Evolutionary conservation across 2,329 filamentous ascomycete genomes (phyloP).

Genomic region (Pestalotiopsis sp.): DNA sequence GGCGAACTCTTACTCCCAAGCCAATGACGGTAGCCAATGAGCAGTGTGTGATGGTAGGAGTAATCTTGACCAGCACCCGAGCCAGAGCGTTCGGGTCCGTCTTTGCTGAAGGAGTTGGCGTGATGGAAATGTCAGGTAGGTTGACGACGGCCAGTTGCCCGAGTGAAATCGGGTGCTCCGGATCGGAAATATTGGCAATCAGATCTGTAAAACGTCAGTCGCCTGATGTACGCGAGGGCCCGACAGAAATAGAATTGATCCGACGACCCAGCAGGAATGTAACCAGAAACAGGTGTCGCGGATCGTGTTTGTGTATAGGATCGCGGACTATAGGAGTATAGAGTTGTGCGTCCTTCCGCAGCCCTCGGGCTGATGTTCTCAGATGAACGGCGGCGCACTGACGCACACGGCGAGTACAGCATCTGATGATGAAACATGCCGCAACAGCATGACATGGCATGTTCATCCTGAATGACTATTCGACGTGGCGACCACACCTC

Average conservation of each 20-base stretch:
- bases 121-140: slow-evolving; percentile 87
- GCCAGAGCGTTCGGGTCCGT: slow-evolving; percentile 58
- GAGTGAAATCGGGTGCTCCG: slow-evolving; percentile 91
- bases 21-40: slow-evolving; percentile 96
- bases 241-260: slow-evolving; percentile 12
- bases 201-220: slow-evolving; percentile 65
- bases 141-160: slow-evolving; percentile 94
- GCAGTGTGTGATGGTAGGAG: slow-evolving; percentile 95
- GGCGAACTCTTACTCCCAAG: slow-evolving; percentile 83
- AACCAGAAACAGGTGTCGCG: slow-evolving; percentile 1
- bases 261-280: not conserved
- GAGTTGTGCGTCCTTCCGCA: not conserved
- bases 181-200: slow-evolving; percentile 91
- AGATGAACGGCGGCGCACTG: not conserved
- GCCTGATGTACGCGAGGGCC: slow-evolving; percentile 20
- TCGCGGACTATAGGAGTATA: not conserved
- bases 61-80: slow-evolving; percentile 83
- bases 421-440: slow-evolving; percentile 7
- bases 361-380: not conserved
- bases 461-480: not conserved
- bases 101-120: slow-evolving; percentile 60
- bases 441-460: not conserved
- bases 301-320: slow-evolving; percentile 9
- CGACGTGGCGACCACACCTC: not conserved
- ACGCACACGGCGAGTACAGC: slow-evolving; percentile 8